Percentiles rank a stretch among this genome's conserved stretches.
Conservation (phyloP, 306 rosid genomes). For the Vigna angularis region DNA sequence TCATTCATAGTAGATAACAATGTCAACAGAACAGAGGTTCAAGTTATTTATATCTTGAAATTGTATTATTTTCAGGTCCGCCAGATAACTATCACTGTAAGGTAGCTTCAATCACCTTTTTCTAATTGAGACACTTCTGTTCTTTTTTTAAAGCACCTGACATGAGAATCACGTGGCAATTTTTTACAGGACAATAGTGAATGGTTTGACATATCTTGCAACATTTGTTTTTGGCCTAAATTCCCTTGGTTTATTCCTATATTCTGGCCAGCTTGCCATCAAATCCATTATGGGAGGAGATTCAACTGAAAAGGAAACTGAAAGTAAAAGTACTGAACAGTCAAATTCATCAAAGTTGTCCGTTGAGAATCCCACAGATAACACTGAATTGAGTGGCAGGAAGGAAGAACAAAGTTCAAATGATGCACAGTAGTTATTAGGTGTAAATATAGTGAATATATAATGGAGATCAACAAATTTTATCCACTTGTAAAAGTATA, state of each 20-base stretch:
- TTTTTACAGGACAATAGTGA: conserved; percentile 78
- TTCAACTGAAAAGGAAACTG: conserved; percentile 52
- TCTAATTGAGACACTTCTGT: conserved; percentile 6
- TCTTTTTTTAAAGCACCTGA: conserved; percentile 38
- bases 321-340: conserved; percentile 53
- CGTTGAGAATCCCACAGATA: conserved; percentile 47
- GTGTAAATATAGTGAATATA: conserved; percentile 42
- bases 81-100: conserved; percentile 85
- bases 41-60: too few relatives aligned
- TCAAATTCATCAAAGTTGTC: conserved; percentile 55
- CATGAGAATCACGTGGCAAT: conserved; percentile 30
- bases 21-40: conserved; percentile 50
- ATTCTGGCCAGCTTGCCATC: conserved; percentile 55
- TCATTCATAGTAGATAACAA: not conserved
- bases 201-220: conserved; percentile 91
- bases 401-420: conserved; percentile 67
- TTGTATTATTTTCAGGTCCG: too few relatives aligned
- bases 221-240: conserved; percentile 90
- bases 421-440: conserved; percentile 45
- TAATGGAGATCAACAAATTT: conserved; percentile 41
- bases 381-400: conserved; percentile 54
- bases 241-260: conserved; percentile 30
- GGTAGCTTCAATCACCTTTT: conserved; percentile 57
- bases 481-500: conserved; percentile 40
- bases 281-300: conserved; percentile 61